Evolutionary conservation across 176 grass and related monocot species (phyloP), one percentile per base, ranked within the genome.

Genomic region (Raddia guianensis): DNA sequence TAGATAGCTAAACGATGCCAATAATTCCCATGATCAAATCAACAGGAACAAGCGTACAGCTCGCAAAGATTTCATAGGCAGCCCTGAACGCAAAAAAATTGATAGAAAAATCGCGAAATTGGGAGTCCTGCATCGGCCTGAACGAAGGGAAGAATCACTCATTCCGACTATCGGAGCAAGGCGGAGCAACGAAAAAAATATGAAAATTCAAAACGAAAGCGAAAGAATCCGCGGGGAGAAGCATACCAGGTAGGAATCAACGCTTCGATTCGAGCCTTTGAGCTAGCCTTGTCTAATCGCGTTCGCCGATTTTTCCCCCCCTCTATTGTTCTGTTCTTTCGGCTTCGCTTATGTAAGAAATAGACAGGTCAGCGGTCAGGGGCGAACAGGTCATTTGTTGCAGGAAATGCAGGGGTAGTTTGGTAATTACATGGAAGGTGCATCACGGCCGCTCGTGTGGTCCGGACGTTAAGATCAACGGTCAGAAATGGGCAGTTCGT

Each of bases 311-410:
- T 43, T 46, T 15, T 13, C 12, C 19, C 15, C 18, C 11, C 57
- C 48, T 37, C 56, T 11, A 7, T 47, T 27, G 12, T 4, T 37
- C 44, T 44, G 20, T 15, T 72, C 46, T 16, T 79, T 56, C 13
- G 58, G 47, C 35, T 40, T 81, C 42, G 16, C 49, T 63, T 77
- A 65, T 66, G 82, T 81, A 85, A 76, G 43, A 66, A 66, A 1
- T 20, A 49, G 9, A 8, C 67, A 45, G 62, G 69, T 55, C 76
- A 80, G 70, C 46, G 81, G 63, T 43, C 15, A 49, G 43, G 70
- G 46, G 69, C 9, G 62, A 75, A 48, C 70, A 75, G 53, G 54
- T 74, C 80, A 20, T 43, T 34, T 1, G 11, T 27, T 27, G 40
- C 12, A 27, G 72, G 56, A 33, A 16, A 64, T 19, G 6, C 43